Evolutionary conservation across 306 rosid species (phyloP).

Genomic region (Hippophae rhamnoides): DNA sequence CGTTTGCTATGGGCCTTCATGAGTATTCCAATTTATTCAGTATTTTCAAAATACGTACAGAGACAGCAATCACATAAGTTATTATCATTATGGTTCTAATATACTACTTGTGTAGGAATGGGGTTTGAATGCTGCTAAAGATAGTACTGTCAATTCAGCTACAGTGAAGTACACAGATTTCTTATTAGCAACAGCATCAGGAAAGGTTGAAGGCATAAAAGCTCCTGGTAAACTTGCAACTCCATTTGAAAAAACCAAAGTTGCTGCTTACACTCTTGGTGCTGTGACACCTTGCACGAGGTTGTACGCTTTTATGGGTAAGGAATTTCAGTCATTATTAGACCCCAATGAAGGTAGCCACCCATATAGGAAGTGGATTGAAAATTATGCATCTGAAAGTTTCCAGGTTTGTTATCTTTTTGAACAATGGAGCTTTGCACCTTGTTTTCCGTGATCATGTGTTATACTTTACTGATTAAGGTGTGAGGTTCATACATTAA

Average conservation of each 20-base stretch:
- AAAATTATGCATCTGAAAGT: conserved; percentile 60
- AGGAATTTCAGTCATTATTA: conserved; percentile 48
- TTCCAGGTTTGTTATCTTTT: conserved; percentile 68
- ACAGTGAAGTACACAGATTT: conserved; percentile 78
- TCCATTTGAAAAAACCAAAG: conserved; percentile 94
- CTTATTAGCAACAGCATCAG: conserved; percentile 91
- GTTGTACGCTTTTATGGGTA: conserved; percentile 79
- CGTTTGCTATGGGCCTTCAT: too few relatives aligned
- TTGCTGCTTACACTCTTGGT: conserved; percentile 91
- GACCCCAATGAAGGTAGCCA: conserved; percentile 38
- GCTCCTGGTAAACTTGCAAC: conserved; percentile 93
- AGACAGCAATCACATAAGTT: conserved; percentile 5
- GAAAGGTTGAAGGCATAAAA: conserved; percentile 82
- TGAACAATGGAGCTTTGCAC: conserved; percentile 17
- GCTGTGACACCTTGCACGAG: conserved; percentile 99
- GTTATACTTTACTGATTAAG: conserved; percentile 17
- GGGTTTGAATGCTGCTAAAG: conserved; percentile 57
- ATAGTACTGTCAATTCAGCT: conserved; percentile 50
- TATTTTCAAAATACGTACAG: background rate
- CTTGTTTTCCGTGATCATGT: conserved; percentile 23
- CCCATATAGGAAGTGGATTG: conserved; percentile 82
- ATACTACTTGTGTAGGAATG: conserved; percentile 56
- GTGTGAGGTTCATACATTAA: conserved; percentile 24
- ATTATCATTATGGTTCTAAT: conserved; percentile 14
- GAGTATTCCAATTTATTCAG: too few relatives aligned